Conservation (phyloP, 495 filamentous ascomycete genomes). For the Achaetomiella virescens region DNA sequence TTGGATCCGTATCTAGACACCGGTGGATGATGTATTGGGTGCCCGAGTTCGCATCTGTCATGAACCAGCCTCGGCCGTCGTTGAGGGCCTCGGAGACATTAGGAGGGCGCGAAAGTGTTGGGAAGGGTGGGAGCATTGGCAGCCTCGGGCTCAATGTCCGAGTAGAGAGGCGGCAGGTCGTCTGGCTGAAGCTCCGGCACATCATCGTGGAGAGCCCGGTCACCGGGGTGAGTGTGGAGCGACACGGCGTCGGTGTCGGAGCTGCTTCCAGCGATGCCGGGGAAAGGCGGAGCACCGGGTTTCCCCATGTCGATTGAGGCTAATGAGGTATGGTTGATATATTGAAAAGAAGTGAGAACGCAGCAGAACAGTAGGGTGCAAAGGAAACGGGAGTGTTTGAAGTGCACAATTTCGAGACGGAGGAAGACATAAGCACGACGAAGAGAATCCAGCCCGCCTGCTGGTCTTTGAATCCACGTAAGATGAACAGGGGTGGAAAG, state of each 20-base stretch:
- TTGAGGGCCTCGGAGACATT: constrained; percentile 4
- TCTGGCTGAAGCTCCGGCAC: constrained; percentile 26
- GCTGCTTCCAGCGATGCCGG: constrained; percentile 9
- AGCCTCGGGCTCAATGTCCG: constrained; percentile 19
- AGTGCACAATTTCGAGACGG: too few relatives aligned
- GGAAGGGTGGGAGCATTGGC: constrained; percentile 24
- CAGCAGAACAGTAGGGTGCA: not conserved
- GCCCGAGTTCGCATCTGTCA: constrained; percentile 23
- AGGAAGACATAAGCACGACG: too few relatives aligned
- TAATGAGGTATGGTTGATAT: not conserved
- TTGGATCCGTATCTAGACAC: constrained; percentile 37
- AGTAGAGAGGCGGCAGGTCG: constrained; percentile 34
- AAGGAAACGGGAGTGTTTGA: too few relatives aligned
- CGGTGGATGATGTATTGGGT: constrained; percentile 32
- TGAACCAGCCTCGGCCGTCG: not conserved
- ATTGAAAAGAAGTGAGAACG: not conserved
- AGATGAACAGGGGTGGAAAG: not conserved
- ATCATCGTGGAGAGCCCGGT: constrained; percentile 28
- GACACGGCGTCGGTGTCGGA: constrained; percentile 23
- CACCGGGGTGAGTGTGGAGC: constrained; percentile 23
- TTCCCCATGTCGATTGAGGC: constrained; percentile 20
- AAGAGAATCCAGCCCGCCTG: too few relatives aligned
- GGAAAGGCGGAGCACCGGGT: constrained; percentile 8
- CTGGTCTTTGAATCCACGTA: too few relatives aligned
- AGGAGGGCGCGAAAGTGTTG: not conserved